phyloP scores from a whole-genome alignment of 202 grass and related monocot genomes.

The Bolboschoenoplectus hybrid region DNA sequence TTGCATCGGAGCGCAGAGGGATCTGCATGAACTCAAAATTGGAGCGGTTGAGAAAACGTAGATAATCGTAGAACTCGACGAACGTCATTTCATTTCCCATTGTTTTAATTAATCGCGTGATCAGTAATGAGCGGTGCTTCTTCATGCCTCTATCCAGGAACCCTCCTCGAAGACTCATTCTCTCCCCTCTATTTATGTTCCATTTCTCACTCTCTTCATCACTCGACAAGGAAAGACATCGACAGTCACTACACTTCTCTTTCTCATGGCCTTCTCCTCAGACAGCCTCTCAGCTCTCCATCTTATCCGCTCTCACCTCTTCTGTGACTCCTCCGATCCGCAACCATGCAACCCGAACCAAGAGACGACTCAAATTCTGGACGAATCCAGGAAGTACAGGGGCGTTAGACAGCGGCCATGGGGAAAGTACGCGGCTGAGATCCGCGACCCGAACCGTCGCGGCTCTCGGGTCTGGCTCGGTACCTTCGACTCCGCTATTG shows the following conservation, averaged over 20 bases:
- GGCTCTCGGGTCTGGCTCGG: conserved; percentile 49
- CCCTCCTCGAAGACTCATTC: background rate
- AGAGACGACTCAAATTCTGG: background rate
- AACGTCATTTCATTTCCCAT: too few species aligned
- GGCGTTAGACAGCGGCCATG: conserved; percentile 49
- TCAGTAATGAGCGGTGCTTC: background rate
- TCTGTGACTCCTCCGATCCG: background rate
- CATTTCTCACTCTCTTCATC: background rate
- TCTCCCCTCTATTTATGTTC: background rate
- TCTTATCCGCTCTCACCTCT: conserved; percentile 40
- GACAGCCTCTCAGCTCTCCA: conserved; percentile 22
- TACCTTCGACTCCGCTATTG: conserved; percentile 49
- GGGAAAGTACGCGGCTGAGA: conserved; percentile 52
- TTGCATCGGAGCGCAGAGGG: too few species aligned
- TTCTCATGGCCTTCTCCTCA: conserved; percentile 31
- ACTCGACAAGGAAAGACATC: background rate
- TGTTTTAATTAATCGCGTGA: too few species aligned
- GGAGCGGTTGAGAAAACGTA: too few species aligned
- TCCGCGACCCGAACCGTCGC: conserved; percentile 46
- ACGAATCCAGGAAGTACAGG: conserved; percentile 38
- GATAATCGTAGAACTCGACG: too few species aligned
- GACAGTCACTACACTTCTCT: background rate
- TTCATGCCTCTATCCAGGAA: conserved; percentile 21
- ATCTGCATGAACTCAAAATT: too few species aligned
- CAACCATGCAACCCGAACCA: background rate